These are phyloP conservation scores for Rhodofomes roseus DNA, from an alignment of 1,284 basidiomycete species.

Conservation along the genomic window DNA sequence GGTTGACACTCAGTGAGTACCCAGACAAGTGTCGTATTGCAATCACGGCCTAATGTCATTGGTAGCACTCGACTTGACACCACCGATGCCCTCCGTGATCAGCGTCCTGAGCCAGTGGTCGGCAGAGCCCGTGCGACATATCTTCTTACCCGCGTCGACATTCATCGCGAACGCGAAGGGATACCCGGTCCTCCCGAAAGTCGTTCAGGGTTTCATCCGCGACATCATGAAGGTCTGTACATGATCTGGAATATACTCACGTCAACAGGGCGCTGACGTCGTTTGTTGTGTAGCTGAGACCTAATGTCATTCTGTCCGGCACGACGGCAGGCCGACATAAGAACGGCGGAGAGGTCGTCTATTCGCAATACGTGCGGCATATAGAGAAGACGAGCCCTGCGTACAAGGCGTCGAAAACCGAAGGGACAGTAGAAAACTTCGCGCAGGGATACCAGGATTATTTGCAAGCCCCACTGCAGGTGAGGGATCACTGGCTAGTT, in stretches of 20 bases:
- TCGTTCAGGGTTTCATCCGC: conserved; percentile 84
- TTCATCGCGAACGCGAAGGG: conserved; percentile 97
- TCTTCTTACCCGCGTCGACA: conserved; percentile 85
- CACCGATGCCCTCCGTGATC: conserved; percentile 75
- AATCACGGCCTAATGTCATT: background rate
- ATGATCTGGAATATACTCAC: too few species aligned
- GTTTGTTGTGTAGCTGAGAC: conserved; percentile 57
- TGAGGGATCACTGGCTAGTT: conserved; percentile 22
- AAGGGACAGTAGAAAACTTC: conserved; percentile 82
- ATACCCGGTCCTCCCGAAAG: conserved; percentile 94
- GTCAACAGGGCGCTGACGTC: conserved; percentile 1
- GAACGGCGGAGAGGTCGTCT: conserved; percentile 82
- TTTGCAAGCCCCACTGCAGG: conserved; percentile 92
- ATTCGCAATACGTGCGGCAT: conserved; percentile 87
- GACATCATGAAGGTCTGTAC: conserved; percentile 78
- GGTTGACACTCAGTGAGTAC: conserved; percentile 75
- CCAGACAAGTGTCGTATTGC: conserved; percentile 71
- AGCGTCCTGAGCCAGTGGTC: conserved; percentile 82
- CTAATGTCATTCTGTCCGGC: conserved; percentile 78
- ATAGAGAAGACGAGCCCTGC: conserved; percentile 73
- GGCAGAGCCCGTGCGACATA: conserved; percentile 85
- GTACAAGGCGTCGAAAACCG: conserved; percentile 52
- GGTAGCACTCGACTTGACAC: conserved; percentile 84
- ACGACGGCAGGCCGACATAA: conserved; percentile 62
- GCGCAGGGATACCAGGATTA: conserved; percentile 94